Conservation (phyloP, 148 eudicot species). For the Cornus suecica region DNA sequence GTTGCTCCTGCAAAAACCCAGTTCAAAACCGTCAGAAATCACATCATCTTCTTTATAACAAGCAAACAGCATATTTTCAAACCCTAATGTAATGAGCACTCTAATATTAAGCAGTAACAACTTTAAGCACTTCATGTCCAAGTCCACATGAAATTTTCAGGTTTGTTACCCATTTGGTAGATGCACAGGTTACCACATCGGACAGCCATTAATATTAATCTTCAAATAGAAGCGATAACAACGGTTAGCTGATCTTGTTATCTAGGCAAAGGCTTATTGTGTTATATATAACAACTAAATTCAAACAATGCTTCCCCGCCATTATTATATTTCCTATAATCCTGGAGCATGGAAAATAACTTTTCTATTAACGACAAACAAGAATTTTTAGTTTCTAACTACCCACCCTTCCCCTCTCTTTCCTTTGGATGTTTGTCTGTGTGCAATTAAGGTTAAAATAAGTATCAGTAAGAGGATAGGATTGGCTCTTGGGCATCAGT, state of each 20-base stretch:
- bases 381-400: not conserved
- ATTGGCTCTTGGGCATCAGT: no score
- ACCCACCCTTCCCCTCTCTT: not conserved
- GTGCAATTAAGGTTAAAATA: no score
- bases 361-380: not conserved
- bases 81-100: not conserved
- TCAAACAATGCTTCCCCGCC: not conserved
- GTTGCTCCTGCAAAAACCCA: constrained; percentile 65
- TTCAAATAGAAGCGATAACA: no score
- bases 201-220: no score
- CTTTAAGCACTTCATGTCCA: no score
- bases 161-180: no score
- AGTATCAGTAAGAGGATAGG: no score
- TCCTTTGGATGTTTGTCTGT: no score
- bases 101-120: not conserved
- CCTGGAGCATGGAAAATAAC: not conserved
- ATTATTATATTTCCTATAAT: not conserved
- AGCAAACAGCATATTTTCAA: not conserved
- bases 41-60: not conserved
- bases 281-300: no score
- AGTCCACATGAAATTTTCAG: not conserved
- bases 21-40: not conserved
- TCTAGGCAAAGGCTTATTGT: no score
- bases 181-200: no score
- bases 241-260: no score